Conservation (phyloP, 306 rosid species). For the Vigna mungo region DNA sequence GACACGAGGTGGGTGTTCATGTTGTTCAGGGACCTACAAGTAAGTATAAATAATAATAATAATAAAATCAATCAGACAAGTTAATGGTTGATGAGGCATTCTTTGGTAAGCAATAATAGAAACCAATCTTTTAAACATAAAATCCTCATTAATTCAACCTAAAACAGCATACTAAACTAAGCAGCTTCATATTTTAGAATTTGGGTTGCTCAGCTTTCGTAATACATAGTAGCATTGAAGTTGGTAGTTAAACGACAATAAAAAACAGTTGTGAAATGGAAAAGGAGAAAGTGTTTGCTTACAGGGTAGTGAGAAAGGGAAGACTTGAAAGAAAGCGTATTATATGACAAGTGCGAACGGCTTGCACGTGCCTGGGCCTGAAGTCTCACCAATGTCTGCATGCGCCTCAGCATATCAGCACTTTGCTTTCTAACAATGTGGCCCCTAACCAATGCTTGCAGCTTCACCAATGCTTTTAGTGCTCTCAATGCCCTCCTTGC, state of each 20-base stretch:
- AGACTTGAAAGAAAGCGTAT: conserved; percentile 58
- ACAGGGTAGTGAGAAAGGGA: conserved; percentile 66
- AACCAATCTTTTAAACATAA: not conserved
- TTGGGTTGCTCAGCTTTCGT: too few species aligned
- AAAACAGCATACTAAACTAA: not conserved
- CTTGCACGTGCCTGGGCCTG: conserved; percentile 81
- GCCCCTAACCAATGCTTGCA: conserved; percentile 95
- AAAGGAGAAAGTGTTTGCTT: conserved; percentile 35
- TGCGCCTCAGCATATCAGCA: conserved; percentile 85
- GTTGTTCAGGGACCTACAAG: conserved; percentile 64
- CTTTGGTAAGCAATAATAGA: not conserved
- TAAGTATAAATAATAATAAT: not conserved
- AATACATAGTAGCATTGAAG: too few species aligned
- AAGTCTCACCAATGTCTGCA: conserved; percentile 89
- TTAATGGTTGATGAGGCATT: conserved; percentile 22
- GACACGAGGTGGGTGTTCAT: conserved; percentile 50
- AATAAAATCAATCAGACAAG: not conserved
- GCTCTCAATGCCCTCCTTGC: conserved; percentile 96
- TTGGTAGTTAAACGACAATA: not conserved
- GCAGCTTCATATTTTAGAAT: not conserved
- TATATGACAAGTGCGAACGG: conserved; percentile 62
- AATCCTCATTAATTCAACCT: conserved; percentile 5
- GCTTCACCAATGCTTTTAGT: conserved; percentile 89
- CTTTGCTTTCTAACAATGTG: conserved; percentile 94
- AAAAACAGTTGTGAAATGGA: not conserved